phyloP scores from a whole-genome alignment of 805 yeast genomes.

The Starmerella apicola region DNA sequence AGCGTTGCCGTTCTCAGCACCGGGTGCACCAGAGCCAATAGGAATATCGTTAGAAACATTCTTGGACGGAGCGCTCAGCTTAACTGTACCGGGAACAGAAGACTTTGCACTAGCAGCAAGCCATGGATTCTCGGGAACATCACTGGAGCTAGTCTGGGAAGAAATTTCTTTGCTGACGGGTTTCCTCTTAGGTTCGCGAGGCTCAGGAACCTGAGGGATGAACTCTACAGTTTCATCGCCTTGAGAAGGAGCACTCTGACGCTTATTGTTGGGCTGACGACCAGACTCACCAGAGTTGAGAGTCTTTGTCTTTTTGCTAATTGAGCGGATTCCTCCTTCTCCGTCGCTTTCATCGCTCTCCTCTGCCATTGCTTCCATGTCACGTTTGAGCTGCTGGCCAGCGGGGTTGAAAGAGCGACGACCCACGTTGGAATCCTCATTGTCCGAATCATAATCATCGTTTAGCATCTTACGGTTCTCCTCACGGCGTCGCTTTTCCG shows the following conservation, averaged over 20 bases:
- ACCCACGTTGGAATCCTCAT: conserved; percentile 39
- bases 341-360: conserved; percentile 24
- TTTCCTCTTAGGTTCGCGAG: too few species aligned
- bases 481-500: conserved; percentile 55
- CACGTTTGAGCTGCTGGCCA: conserved; percentile 19
- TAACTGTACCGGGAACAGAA: conserved; percentile 5
- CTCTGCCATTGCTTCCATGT: conserved; percentile 17
- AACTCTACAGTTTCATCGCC: conserved; percentile 9
- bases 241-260: conserved; percentile 1
- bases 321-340: conserved; percentile 2
- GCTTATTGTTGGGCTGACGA: neutral
- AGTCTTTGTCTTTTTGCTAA: neutral
- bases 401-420: conserved; percentile 23
- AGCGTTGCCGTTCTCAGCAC: conserved; percentile 26
- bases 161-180: neutral
- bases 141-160: neutral
- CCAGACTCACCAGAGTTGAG: neutral
- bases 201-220: neutral
- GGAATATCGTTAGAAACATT: neutral
- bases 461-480: conserved; percentile 40
- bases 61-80: conserved; percentile 4
- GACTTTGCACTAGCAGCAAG: conserved; percentile 6
- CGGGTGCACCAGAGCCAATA: conserved; percentile 3
- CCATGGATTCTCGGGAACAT: conserved; percentile 12
- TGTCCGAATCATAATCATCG: conserved; percentile 22